Evolutionary conservation across 495 filamentous ascomycete species (phyloP).

Genomic region (Penicillium salamii): DNA sequence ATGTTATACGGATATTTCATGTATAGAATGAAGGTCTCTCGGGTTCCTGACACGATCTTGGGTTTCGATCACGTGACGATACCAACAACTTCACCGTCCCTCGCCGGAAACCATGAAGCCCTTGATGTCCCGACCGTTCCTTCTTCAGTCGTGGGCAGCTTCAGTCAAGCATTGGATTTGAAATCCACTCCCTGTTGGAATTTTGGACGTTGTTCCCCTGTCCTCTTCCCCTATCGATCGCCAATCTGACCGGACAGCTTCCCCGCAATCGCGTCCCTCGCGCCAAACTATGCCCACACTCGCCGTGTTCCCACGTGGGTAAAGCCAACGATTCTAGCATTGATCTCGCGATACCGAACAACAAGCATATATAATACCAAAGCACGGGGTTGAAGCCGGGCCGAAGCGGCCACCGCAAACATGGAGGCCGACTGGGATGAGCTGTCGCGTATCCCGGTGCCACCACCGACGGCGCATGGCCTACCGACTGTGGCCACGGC

Average conservation of each 20-base stretch:
- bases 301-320: slow-evolving; percentile 30
- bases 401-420: slow-evolving; percentile 17
- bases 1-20: too few relatives aligned
- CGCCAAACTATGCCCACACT: slow-evolving; percentile 37
- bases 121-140: slow-evolving; percentile 1
- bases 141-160: slow-evolving; percentile 3
- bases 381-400: slow-evolving; percentile 3
- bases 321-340: slow-evolving; percentile 18
- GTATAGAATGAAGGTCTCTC: too few relatives aligned
- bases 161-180: not conserved
- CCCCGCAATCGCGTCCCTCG: slow-evolving; percentile 42
- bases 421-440: slow-evolving; percentile 56
- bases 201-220: not conserved
- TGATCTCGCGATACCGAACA: not conserved
- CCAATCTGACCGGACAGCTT: slow-evolving; percentile 21
- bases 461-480: slow-evolving; percentile 60
- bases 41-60: too few relatives aligned
- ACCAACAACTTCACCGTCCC: slow-evolving; percentile 3
- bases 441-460: slow-evolving; percentile 68
- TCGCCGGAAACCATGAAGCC: not conserved
- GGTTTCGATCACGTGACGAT: not conserved
- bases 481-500: slow-evolving; percentile 65
- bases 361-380: not conserved
- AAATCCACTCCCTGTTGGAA: not conserved
- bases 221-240: not conserved